These are phyloP conservation scores for Kluyveromyces sp. DNA, from an alignment of 1,139 yeast species.

Conservation along the genomic window DNA sequence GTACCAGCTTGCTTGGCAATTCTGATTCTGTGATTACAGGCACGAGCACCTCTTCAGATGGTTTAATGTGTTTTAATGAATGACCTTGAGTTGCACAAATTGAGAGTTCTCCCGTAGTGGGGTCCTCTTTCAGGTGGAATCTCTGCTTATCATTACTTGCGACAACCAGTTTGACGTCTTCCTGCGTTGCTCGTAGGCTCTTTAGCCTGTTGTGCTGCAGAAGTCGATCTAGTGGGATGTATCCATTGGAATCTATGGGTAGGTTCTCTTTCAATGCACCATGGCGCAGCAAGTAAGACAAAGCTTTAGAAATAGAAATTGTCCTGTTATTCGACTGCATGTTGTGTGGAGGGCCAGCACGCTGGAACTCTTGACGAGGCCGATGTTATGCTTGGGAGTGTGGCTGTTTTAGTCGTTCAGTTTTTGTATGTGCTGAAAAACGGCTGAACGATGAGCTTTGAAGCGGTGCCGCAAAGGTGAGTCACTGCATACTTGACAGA, in stretches of 20 bases:
- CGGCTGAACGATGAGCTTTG: background rate
- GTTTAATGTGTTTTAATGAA: conserved; percentile 45
- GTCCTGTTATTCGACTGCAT: conserved; percentile 36
- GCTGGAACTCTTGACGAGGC: no score
- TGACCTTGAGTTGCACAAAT: conserved; percentile 96
- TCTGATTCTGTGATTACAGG: conserved; percentile 26
- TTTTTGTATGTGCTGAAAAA: background rate
- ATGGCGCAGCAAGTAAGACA: conserved; percentile 75
- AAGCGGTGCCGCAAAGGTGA: background rate
- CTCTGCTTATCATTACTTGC: conserved; percentile 62
- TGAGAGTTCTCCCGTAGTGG: conserved; percentile 26
- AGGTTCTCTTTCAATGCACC: conserved; percentile 71
- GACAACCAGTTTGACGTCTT: conserved; percentile 59
- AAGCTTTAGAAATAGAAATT: conserved; percentile 57
- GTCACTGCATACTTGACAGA: no score
- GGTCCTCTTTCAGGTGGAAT: conserved; percentile 39
- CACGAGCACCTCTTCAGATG: conserved; percentile 40
- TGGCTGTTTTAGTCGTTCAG: background rate
- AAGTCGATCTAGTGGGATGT: conserved; percentile 46
- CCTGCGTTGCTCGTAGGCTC: conserved; percentile 44
- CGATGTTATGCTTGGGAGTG: no score
- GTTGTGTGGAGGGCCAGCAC: background rate
- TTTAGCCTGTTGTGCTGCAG: conserved; percentile 55
- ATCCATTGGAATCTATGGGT: conserved; percentile 61
- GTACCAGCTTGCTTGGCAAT: conserved; percentile 49